Conservation (phyloP, 768 basidiomycete species). For the Leccinum sublutescens region DNA sequence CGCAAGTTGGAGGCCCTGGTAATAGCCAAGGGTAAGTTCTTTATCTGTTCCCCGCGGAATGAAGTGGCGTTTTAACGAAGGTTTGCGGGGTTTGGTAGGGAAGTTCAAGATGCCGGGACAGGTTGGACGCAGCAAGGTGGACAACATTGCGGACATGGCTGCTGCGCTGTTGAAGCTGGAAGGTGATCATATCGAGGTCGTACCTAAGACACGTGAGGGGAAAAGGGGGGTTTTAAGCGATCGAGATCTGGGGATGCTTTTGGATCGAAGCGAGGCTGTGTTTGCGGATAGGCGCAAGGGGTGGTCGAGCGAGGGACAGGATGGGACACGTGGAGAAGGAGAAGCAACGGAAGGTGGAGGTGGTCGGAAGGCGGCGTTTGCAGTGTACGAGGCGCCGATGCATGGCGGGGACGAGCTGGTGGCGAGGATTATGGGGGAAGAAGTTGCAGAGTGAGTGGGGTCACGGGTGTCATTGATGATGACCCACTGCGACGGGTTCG, state of each 20-base stretch:
- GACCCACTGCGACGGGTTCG: neutral
- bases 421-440: slow-evolving; percentile 63
- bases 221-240: slow-evolving; percentile 78
- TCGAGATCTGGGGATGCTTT: slow-evolving; percentile 71
- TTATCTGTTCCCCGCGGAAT: neutral
- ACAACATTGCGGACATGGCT: slow-evolving; percentile 79
- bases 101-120: slow-evolving; percentile 79
- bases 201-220: slow-evolving; percentile 62
- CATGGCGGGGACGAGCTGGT: slow-evolving; percentile 67
- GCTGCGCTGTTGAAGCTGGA: slow-evolving; percentile 75
- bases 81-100: slow-evolving; percentile 40
- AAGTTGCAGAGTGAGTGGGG: slow-evolving; percentile 15
- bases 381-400: slow-evolving; percentile 68
- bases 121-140: slow-evolving; percentile 50
- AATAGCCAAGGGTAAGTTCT: slow-evolving; percentile 75
- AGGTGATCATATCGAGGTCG: slow-evolving; percentile 87
- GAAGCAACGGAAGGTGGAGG: neutral
- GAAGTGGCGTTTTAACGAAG: neutral
- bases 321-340: neutral
- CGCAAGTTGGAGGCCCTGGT: slow-evolving; percentile 91
- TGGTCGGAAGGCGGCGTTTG: slow-evolving; percentile 57
- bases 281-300: slow-evolving; percentile 69
- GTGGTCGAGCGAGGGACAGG: slow-evolving; percentile 53
- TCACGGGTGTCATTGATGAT: neutral
- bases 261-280: slow-evolving; percentile 77